phyloP scores from a whole-genome alignment of 768 basidiomycete genomes.

The Imleria badia region DNA sequence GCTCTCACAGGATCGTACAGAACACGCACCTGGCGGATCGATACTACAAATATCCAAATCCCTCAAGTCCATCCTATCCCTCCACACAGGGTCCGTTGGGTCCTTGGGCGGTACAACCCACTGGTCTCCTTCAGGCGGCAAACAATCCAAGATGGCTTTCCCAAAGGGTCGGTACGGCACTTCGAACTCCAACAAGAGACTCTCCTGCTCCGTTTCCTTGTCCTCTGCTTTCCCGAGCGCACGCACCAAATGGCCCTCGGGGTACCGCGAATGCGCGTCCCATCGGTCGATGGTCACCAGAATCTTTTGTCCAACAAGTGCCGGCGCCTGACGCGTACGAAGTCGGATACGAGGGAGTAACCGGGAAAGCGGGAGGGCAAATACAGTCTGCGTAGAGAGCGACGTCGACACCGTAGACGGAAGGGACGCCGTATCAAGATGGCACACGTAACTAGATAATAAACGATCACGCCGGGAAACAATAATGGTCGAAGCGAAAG shows the following conservation, averaged over 20 bases:
- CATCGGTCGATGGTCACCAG: constrained; percentile 94
- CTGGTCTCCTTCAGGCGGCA: constrained; percentile 83
- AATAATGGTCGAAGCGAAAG: background rate
- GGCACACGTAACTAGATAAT: constrained; percentile 78
- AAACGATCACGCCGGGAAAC: background rate
- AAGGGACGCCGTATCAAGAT: constrained; percentile 88
- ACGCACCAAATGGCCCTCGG: constrained; percentile 96
- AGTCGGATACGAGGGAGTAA: constrained; percentile 91
- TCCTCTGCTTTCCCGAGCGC: constrained; percentile 88
- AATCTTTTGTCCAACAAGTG: constrained; percentile 89
- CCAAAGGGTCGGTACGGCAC: constrained; percentile 96
- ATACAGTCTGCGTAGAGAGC: constrained; percentile 84
- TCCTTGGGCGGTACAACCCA: constrained; percentile 91
- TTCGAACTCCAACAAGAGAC: constrained; percentile 89
- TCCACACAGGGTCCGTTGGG: constrained; percentile 57
- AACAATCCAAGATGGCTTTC: constrained; percentile 88
- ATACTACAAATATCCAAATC: constrained; percentile 91
- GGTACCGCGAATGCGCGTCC: constrained; percentile 85
- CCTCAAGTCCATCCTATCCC: constrained; percentile 83
- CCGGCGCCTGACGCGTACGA: constrained; percentile 90
- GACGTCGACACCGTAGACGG: constrained; percentile 77
- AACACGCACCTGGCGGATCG: constrained; percentile 79
- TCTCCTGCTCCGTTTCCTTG: constrained; percentile 96
- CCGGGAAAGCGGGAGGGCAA: constrained; percentile 90
- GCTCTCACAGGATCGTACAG: no score